Base-by-base conservation (phyloP, 2,329 filamentous ascomycete species). In the Phialophora expanda region DNA sequence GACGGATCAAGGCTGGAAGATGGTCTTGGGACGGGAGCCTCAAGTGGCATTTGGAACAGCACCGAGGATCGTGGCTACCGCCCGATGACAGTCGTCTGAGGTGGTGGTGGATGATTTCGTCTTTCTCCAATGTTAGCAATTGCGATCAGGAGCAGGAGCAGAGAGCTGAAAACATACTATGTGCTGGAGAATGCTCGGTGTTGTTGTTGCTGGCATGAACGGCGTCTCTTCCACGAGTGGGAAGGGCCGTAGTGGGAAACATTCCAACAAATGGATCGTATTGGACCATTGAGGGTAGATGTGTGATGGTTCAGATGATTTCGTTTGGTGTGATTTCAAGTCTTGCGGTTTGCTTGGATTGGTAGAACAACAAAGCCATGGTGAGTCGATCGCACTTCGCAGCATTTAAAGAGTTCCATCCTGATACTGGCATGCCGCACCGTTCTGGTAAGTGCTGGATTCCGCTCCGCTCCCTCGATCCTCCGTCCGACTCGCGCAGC, bases 251-350 rank as follows among this genome's bases (percentile, higher is more conserved):
- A 46, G 28, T 17, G 14, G 44, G 41, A n/a, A 66, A 58, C 56
- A 69, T 61, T 3, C 59, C 50, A 30, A 51, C 48, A 53, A 69
- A 69, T 58, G 56, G 62, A 56, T 69, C 67, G 65, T 67, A 69
- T 41, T 69, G 67, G 14, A 69, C 65, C 67, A 67, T 67, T 9
- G 30, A 30, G 26, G 17, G 14, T 55, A 28, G 4, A 38, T 14
- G 46, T 41, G 32, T 22, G 51, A 59, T 54, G 53, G 38, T 44
- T 32, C 61, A 38, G 48, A 17, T 61, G 46, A 62, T 48, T 12
- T 55, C 51, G 26, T 56, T 51, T 22, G 30, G 55, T 44, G 56
- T 61, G 56, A 51, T 41, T 67, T 41, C 38, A 44, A 30, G 34
- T 62, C 24, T 55, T 50, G 55, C 46, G 20, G 24, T 62, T 62